Evolutionary conservation across 768 basidiomycete genomes (phyloP), one percentile per base, ranked within the genome.

Genomic region (Pleurotus eryngii): DNA sequence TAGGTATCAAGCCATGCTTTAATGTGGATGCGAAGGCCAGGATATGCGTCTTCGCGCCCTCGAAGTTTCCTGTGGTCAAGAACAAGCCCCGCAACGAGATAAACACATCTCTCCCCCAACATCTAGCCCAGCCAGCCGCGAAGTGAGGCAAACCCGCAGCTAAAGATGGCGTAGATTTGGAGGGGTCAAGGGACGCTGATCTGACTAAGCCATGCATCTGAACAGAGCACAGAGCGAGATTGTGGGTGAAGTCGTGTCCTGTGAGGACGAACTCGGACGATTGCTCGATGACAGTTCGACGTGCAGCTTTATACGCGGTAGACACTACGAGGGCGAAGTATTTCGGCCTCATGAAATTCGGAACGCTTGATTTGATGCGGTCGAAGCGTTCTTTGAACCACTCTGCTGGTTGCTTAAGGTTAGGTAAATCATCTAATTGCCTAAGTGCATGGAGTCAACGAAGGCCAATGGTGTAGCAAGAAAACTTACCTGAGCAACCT

Each of bases 141-240:
- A 99, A 98, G 72, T 98, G 97, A 4, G 97, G 95, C 26, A 98
- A 75, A 17, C 97, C 97, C 22, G 97, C 97, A 8, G 97, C 95
- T 35, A 99, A 78, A 3, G 90, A 92, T 3, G 97, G 87, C 1
- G 85, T 87, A 1, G 81, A 68, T 62, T 80, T 79, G 1, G 67
- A 72, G 7, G 92, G 89, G 64, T 90, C 87, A 47, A 99, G 79
- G 11, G 95, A 97, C 4, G 97, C 96, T 0, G 93, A 93, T 63
- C 84, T 84, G 39, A 98, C 95, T 57, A 86, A 68, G 1, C 97
- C 97, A 63, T 96, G 81, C 92, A 98, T 93, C 70, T 94, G 92
- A 6, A 92, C 76, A 1, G 90, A 80, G 59, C 87, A 90, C 45
- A 99, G 69, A 0, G 95, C 93, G 3, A 99, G 81, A 63, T 90